These are phyloP conservation scores for Aspergillus sp. DNA, from an alignment of 2,329 filamentous ascomycete species.

Conservation along the genomic window DNA sequence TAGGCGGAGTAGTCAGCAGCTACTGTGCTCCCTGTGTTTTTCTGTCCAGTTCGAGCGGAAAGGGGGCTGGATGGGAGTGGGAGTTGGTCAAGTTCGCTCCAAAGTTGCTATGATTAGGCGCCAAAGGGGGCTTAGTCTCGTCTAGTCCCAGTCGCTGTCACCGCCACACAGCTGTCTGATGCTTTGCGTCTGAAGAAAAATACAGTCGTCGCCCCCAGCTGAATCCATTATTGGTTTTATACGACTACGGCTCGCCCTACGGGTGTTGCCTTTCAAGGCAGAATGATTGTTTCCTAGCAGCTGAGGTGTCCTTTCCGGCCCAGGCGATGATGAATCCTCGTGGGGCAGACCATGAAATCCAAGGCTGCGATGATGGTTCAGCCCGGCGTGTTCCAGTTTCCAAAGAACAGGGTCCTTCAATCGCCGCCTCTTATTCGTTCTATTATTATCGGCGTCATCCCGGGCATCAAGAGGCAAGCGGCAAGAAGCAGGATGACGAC, in stretches of 20 bases:
- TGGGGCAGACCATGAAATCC: conserved; percentile 21
- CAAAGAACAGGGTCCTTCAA: conserved; percentile 16
- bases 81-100: background rate
- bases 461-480: too few species aligned
- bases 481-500: conserved; percentile 4
- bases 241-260: background rate
- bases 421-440: conserved; percentile 1
- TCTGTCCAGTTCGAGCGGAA: background rate
- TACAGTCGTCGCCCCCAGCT: background rate
- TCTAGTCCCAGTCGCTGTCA: conserved; percentile 19
- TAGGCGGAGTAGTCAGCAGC: conserved; percentile 11
- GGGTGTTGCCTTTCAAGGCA: conserved; percentile 16
- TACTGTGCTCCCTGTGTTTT: background rate
- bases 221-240: background rate
- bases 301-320: conserved; percentile 9
- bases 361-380: conserved; percentile 18
- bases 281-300: conserved; percentile 12
- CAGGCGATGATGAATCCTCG: conserved; percentile 22
- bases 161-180: conserved; percentile 11
- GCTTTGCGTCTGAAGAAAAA: background rate
- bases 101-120: conserved; percentile 17
- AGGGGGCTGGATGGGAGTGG: conserved; percentile 15
- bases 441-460: conserved; percentile 7
- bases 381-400: conserved; percentile 16
- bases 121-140: conserved; percentile 14